A percentile compares a stretch with the other conserved stretches of the same genome.
Evolutionary conservation across 1,284 basidiomycete genomes (phyloP).

Genomic region (Rhodotorula sp.): DNA sequence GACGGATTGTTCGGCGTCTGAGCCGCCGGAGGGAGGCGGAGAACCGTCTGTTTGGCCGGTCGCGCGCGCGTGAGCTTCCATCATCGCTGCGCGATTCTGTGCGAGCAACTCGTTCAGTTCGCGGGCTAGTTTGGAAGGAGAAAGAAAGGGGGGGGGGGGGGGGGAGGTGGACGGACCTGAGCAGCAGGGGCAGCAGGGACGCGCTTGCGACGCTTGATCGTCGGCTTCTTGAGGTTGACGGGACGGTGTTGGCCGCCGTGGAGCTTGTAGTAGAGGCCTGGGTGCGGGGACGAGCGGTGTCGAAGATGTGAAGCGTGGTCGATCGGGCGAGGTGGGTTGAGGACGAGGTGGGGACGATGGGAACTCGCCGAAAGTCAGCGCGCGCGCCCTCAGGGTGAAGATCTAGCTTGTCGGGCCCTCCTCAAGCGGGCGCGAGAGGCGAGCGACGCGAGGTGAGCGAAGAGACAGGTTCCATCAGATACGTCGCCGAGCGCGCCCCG

Average conservation of each 20-base stretch:
- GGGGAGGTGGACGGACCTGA: constrained; percentile 9
- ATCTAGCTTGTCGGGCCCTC: no score
- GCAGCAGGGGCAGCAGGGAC: constrained; percentile 58
- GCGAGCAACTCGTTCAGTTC: no score
- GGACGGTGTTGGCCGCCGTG: constrained; percentile 89
- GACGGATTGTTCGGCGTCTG: constrained; percentile 9
- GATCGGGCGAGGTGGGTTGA: constrained; percentile 6
- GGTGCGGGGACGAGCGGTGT: not conserved
- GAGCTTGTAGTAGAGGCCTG: constrained; percentile 95
- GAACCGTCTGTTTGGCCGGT: constrained; percentile 1
- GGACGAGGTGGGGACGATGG: constrained; percentile 1
- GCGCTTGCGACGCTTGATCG: constrained; percentile 96
- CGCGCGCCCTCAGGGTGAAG: not conserved
- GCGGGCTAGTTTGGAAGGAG: no score
- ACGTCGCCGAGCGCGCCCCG: no score
- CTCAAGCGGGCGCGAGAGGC: no score
- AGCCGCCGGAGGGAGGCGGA: constrained; percentile 8
- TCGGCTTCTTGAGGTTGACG: constrained; percentile 97
- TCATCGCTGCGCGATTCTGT: constrained; percentile 35
- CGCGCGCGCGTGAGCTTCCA: constrained; percentile 20
- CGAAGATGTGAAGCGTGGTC: not conserved
- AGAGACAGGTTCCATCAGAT: no score
- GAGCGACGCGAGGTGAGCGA: no score
- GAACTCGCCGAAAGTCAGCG: not conserved
- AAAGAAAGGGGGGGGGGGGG: no score